These are phyloP conservation scores for Crithidia expoeki DNA, from an alignment of 208 protist genomes.

Conservation along the genomic window DNA sequence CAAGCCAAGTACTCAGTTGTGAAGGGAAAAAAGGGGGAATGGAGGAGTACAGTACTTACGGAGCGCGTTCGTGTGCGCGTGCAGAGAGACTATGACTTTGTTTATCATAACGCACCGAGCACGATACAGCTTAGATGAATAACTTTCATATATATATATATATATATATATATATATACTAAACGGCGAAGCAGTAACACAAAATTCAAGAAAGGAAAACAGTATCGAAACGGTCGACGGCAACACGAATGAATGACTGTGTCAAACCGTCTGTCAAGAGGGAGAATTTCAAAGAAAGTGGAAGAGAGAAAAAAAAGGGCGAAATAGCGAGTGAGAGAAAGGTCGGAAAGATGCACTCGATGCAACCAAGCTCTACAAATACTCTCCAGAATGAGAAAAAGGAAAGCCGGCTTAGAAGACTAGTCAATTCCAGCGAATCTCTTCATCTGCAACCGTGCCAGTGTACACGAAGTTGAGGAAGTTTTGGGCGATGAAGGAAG, in stretches of 20 bases:
- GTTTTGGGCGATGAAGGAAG: no score
- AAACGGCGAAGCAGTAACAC: background rate
- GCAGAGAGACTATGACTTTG: background rate
- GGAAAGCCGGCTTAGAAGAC: background rate
- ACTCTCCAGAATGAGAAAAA: background rate
- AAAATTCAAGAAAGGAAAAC: background rate
- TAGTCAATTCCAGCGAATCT: background rate
- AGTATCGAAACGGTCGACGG: background rate
- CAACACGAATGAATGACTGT: constrained; percentile 3
- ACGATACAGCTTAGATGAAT: background rate
- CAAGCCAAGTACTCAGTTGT: background rate
- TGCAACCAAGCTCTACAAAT: background rate
- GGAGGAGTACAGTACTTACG: background rate
- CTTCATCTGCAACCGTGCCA: constrained; percentile 2
- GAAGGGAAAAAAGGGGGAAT: background rate
- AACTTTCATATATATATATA: background rate
- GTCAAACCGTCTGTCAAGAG: constrained; percentile 5
- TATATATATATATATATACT: constrained; percentile 2
- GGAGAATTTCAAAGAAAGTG: background rate
- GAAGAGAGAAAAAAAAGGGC: background rate
- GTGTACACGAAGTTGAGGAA: background rate
- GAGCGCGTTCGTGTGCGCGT: background rate
- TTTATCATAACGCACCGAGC: constrained; percentile 1
- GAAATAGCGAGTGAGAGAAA: background rate
- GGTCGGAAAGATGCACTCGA: background rate